Conservation (phyloP, 2,329 filamentous ascomycete species). For the Periconia macrospinosa region DNA sequence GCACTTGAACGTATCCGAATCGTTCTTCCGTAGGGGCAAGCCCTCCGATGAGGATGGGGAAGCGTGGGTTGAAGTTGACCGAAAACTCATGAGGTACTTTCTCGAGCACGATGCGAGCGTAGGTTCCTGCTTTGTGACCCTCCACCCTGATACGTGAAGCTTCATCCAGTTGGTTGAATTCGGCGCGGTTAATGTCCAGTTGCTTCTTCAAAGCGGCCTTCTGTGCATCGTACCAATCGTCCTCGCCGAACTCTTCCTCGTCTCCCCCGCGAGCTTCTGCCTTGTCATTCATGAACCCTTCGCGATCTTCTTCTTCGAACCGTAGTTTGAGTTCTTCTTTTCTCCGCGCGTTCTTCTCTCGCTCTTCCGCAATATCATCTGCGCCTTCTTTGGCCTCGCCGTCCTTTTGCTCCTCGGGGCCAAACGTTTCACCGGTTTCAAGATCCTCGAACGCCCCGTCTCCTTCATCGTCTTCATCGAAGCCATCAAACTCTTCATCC, state of each 20-base stretch:
- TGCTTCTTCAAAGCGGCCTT: slow-evolving; percentile 96
- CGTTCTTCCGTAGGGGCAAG: slow-evolving; percentile 90
- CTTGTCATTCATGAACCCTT: slow-evolving; percentile 91
- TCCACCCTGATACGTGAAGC: slow-evolving; percentile 81
- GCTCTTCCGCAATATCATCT: slow-evolving; percentile 76
- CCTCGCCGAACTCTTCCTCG: slow-evolving; percentile 86
- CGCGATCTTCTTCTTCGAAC: slow-evolving; percentile 97
- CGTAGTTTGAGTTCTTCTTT: slow-evolving; percentile 94
- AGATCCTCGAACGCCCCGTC: slow-evolving; percentile 86
- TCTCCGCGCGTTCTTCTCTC: slow-evolving; percentile 83
- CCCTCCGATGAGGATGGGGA: slow-evolving; percentile 88
- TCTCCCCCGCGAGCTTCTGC: slow-evolving; percentile 71
- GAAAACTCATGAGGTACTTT: slow-evolving; percentile 91
- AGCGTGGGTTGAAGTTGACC: slow-evolving; percentile 75
- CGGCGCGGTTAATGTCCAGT: slow-evolving; percentile 91
- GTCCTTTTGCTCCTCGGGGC: slow-evolving; percentile 38
- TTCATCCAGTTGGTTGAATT: slow-evolving; percentile 87
- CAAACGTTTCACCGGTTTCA: slow-evolving; percentile 70
- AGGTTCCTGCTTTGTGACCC: slow-evolving; percentile 88
- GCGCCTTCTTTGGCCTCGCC: slow-evolving; percentile 49
- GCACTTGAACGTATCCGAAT: slow-evolving; percentile 91
- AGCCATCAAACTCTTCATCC: slow-evolving; percentile 60
- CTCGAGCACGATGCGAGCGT: slow-evolving; percentile 87
- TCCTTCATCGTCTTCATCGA: slow-evolving; percentile 64
- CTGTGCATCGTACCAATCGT: slow-evolving; percentile 98